Base-by-base conservation (phyloP, 2,329 filamentous ascomycete species). In the Fusarium circinatum region DNA sequence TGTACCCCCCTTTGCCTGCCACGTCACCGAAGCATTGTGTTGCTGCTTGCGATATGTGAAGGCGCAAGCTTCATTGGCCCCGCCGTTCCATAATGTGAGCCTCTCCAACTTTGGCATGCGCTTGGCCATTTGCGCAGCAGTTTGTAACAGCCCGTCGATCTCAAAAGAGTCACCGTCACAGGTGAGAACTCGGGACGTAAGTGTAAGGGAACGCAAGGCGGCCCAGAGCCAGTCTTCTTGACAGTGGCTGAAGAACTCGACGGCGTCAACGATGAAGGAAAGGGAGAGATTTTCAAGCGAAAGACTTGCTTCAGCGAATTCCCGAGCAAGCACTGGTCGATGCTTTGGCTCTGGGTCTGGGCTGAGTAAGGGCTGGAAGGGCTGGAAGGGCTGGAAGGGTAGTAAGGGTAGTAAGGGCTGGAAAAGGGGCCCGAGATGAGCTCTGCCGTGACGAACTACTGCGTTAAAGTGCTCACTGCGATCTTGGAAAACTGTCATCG, bases 81-180 rank as follows among this genome's bases (percentile, higher is more conserved):
- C 39, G 5, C 68, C 61, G 20, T 71, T 73, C 65, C 68, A 73
- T 34, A 71, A 7, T 22, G 13, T 47, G n/a, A 69, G 41, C 1
- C 28, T 54, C 28, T 61, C 28, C 6, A 73, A 24, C 39, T 62
- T 61, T 26, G 68, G 71, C 62, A 73, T 73, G 8, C 20, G 17
- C 17, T 64, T 56, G 20, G 51, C 58, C 17, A 20, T 8, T 24
- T 59, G 13, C 1, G 38, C 65, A 41, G 65, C 71, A 7, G 6
- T 34, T 32, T 20, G 28, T 20, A 72, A 36, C 2, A 71, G 38
- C 13, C 12, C 18, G 13, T 26, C 30, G 20, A 48, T 59, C 4
- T 30, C 3, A 14, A 11, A 11, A 8, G 36, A 22, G 22, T 30
- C 28, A 11, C 49, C 48, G 32, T 38, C 3, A 28, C 17, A 17